phyloP scores from a whole-genome alignment of 1,284 basidiomycete species.

The Microbotryum lychnidis-dioicae region DNA sequence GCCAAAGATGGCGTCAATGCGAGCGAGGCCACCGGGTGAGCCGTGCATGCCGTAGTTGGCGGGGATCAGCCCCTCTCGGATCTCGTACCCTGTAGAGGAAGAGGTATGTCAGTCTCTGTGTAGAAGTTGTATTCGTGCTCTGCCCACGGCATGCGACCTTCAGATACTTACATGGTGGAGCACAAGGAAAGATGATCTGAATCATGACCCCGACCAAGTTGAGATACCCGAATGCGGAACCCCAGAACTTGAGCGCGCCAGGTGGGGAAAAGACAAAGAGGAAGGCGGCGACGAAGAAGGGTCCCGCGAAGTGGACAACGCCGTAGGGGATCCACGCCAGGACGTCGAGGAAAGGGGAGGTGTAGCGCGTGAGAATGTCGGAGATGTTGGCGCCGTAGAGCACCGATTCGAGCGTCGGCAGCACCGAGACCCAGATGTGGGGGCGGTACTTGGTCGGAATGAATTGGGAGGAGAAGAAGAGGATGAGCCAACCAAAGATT shows the following conservation, averaged over 20 bases:
- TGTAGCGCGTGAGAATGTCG: constrained; percentile 87
- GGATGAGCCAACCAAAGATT: constrained; percentile 62
- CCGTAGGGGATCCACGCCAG: constrained; percentile 96
- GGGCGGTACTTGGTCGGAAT: constrained; percentile 69
- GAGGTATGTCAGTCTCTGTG: not conserved
- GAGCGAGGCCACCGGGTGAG: constrained; percentile 82
- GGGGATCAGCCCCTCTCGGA: constrained; percentile 91
- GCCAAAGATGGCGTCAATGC: constrained; percentile 84
- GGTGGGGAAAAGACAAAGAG: constrained; percentile 67
- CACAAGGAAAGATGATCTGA: constrained; percentile 85
- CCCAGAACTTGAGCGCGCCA: constrained; percentile 76
- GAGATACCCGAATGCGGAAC: constrained; percentile 83
- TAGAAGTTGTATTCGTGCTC: not conserved
- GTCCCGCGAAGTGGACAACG: constrained; percentile 75
- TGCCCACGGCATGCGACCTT: not conserved
- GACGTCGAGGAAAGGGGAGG: constrained; percentile 83
- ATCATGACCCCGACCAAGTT: constrained; percentile 81
- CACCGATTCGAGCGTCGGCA: constrained; percentile 88
- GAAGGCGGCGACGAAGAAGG: constrained; percentile 68
- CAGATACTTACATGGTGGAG: constrained; percentile 60
- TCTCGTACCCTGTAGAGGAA: constrained; percentile 71
- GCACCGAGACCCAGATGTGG: constrained; percentile 76
- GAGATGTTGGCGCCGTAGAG: constrained; percentile 95
- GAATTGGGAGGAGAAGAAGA: constrained; percentile 78
- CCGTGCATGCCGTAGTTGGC: constrained; percentile 87